Evolutionary conservation across 2,329 filamentous ascomycete genomes (phyloP).

Genomic region (Coniochaeta sp.): DNA sequence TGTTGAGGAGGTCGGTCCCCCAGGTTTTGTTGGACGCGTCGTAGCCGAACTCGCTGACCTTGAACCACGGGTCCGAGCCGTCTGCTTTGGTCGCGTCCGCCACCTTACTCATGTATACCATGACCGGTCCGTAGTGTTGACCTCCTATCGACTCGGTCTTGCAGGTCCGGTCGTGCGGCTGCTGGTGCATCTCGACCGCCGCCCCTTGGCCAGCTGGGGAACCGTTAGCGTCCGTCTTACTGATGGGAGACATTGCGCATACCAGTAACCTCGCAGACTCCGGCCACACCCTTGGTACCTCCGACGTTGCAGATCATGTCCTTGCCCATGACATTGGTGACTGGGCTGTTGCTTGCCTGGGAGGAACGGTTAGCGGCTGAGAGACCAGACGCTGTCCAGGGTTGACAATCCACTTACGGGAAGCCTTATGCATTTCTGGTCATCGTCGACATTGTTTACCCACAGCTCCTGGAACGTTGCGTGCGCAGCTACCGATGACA

Average conservation of each 20-base stretch:
- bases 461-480: slow-evolving; percentile 1
- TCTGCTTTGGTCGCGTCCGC: slow-evolving; percentile 30
- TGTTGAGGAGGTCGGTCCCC: slow-evolving; percentile 23
- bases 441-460: background rate
- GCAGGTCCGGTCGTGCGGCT: slow-evolving; percentile 29
- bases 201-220: slow-evolving; percentile 27
- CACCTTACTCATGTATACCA: slow-evolving; percentile 37
- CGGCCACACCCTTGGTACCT: slow-evolving; percentile 23
- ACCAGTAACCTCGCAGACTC: slow-evolving; percentile 17
- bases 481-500: background rate
- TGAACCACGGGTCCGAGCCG: slow-evolving; percentile 35
- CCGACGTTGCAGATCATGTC: slow-evolving; percentile 36
- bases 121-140: slow-evolving; percentile 38
- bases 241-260: background rate
- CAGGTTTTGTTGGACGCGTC: slow-evolving; percentile 37
- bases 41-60: slow-evolving; percentile 35
- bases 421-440: slow-evolving; percentile 1
- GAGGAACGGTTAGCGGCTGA: background rate
- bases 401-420: background rate
- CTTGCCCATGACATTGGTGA: slow-evolving; percentile 30
- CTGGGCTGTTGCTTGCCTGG: slow-evolving; percentile 34
- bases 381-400: background rate
- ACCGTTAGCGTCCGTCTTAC: slow-evolving; percentile 18
- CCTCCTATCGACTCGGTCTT: slow-evolving; percentile 38
- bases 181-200: slow-evolving; percentile 39